These are phyloP conservation scores for Erysiphe neolycopersici DNA, from an alignment of 2,329 filamentous ascomycete genomes.

Conservation along the genomic window DNA sequence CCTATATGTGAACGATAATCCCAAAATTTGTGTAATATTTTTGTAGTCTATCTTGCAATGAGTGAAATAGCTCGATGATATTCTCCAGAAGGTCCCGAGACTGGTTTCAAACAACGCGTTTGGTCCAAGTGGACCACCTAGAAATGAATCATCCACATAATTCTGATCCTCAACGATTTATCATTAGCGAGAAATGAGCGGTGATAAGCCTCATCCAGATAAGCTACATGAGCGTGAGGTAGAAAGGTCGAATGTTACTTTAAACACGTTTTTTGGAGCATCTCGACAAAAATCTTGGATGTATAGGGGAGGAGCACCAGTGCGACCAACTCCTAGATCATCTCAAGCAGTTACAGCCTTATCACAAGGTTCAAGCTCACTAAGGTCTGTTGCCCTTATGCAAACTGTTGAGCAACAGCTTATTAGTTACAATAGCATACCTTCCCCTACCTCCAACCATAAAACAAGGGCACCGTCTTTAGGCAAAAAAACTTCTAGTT, in stretches of 20 bases:
- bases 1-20: too few species aligned
- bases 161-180: not conserved
- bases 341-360: not conserved
- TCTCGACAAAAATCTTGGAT: constrained; percentile 14
- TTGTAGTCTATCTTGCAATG: too few species aligned
- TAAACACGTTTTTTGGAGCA: constrained; percentile 13
- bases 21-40: too few species aligned
- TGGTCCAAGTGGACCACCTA: not conserved
- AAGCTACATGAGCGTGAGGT: constrained; percentile 12
- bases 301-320: constrained; percentile 7
- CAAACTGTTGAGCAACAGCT: not conserved
- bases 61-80: not conserved
- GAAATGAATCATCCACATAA: not conserved
- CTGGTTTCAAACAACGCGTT: not conserved
- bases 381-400: not conserved
- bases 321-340: constrained; percentile 11
- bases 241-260: constrained; percentile 13
- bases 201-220: constrained; percentile 5
- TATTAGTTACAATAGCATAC: not conserved
- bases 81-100: not conserved
- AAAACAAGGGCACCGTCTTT: not conserved
- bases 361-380: not conserved
- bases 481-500: not conserved
- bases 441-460: not conserved
- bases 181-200: not conserved